Evolutionary conservation across 169 alveolate genomes (phyloP), one percentile per base, ranked within the genome.

Genomic region (Plasmodium malariae): DNA sequence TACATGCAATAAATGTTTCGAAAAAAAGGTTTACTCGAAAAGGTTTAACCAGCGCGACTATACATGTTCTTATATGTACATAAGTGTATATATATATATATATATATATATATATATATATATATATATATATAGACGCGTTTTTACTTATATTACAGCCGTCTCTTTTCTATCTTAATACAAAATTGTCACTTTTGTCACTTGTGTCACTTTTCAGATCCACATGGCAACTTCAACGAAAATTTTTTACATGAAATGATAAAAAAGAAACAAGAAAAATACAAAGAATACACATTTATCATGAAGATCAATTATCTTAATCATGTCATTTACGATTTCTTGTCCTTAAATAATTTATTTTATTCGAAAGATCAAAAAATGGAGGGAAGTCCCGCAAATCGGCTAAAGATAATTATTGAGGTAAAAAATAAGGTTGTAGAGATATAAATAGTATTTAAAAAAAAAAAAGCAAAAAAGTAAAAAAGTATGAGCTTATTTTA

Each of bases 401-500:
- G 59, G 21, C 2, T 80, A 17, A 80, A 80, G 63, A 80, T 80
- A 26, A 80, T 80, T 49, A 67, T 80, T 32, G 90, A 80, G 76
- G 90, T 80, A 80, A 63, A 17, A n/a, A 48, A 51, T n/a, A 51
- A 51, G 21, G 14, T 51, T 7, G 21, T 11, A 51, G 21, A 51
- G 4, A 51, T 11, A 51, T 3, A 51, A 9, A 11, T 3, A 6
- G 14, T 11, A 9, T 11, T 9, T 7, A 26, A 45, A 69, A 69
- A 45, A 21, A 24, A 0, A 69, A 34, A 2, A 28, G 14, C n/a
- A 40, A 24, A 68, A 65, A 65, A 26, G 19, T n/a, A 65, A 65
- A 1, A 40, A 34, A 24, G 11, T 19, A 67, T n/a, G n/a, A 67
- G 1, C 4, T 11, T 51, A 40, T 6, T 9, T 40, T 40, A 40